Base-by-base conservation (phyloP, 306 rosid species). In the Sesbania bispinosa region DNA sequence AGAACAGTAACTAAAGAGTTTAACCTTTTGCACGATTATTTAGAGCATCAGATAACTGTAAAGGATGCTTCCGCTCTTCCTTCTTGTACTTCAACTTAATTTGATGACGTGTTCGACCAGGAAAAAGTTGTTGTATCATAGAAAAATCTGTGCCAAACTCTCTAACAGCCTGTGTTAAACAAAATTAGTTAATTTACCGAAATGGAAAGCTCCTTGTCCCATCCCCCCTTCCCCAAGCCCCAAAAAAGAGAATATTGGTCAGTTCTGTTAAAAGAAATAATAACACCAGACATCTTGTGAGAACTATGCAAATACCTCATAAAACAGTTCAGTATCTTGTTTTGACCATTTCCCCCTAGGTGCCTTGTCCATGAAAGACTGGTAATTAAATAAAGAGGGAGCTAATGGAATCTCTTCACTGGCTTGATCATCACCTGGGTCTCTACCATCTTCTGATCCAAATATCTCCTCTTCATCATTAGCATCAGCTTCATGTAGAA, bases 111-210 rank as follows among this genome's bases (percentile, higher is more conserved):
- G 97, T 76, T 79, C 83, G 82, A 75, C 65, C 78, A 1, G 90
- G 97, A 68, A 90, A 93, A 79, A 87, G 87, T 45, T 79, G 86
- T 68, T 87, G 90, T 67, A 93, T 85, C 93, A 87, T 74, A 66
- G 82, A 73, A 84, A 93, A 90, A 84, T 88, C 93, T 24, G 92
- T 75, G 59, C 97, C 97, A 23, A 88, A 85, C 85, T 85, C 86
- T 71, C 78, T 83, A 59, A 93, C 67, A 51, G 86, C 97, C 96
- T 93, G 62, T 27, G 71, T 63, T 36, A 60, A 50, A 19, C 70
- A 21, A 30, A 10, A 51, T 46, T 52, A 66, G 58, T 76, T 38
- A 48, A 43, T 21, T 48, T 69, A 18, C 8, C 19, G 38, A 4
- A 16, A 72, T 20, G 14, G 45, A 16, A 38, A 11, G 58, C 20